A percentile compares a stretch with the other conserved stretches of the same genome.
These are phyloP conservation scores for Silene coronaria DNA, from an alignment of 179 eudicot genomes.

Conservation along the genomic window DNA sequence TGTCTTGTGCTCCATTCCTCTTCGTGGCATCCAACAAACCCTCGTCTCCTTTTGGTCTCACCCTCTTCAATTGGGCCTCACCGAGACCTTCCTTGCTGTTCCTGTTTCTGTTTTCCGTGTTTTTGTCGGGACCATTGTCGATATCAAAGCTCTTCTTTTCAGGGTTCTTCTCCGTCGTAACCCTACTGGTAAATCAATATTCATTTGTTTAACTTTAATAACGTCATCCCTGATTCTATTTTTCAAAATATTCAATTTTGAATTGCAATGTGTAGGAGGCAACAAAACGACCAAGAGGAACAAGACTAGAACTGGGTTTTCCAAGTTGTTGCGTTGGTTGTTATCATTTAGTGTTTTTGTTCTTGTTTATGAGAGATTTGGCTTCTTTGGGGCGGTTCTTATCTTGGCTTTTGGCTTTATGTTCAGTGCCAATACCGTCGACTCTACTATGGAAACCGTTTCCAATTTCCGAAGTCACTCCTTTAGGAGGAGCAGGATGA, in stretches of 20 bases:
- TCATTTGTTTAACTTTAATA: too few species aligned
- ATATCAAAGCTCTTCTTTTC: conserved; percentile 39
- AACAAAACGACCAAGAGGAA: conserved; percentile 21
- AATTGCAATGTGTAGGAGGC: conserved; percentile 3
- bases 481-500: conserved; percentile 42
- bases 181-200: not conserved
- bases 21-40: conserved; percentile 69
- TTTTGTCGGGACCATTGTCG: conserved; percentile 71
- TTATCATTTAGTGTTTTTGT: conserved; percentile 72
- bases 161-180: conserved; percentile 25
- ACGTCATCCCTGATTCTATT: too few species aligned
- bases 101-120: conserved; percentile 64
- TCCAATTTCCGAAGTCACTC: conserved; percentile 52
- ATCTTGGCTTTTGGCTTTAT: conserved; percentile 52
- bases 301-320: conserved; percentile 53
- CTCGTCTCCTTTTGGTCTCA: conserved; percentile 76
- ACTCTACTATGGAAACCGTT: conserved; percentile 57
- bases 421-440: conserved; percentile 43
- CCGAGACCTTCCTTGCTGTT: conserved; percentile 73
- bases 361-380: conserved; percentile 62
- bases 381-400: conserved; percentile 47
- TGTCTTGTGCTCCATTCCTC: conserved; percentile 79
- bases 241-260: too few species aligned
- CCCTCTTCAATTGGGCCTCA: conserved; percentile 70
- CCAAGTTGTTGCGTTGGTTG: conserved; percentile 60